Conservation (phyloP, 2,329 filamentous ascomycete species). For the Trichophyton equinum region DNA sequence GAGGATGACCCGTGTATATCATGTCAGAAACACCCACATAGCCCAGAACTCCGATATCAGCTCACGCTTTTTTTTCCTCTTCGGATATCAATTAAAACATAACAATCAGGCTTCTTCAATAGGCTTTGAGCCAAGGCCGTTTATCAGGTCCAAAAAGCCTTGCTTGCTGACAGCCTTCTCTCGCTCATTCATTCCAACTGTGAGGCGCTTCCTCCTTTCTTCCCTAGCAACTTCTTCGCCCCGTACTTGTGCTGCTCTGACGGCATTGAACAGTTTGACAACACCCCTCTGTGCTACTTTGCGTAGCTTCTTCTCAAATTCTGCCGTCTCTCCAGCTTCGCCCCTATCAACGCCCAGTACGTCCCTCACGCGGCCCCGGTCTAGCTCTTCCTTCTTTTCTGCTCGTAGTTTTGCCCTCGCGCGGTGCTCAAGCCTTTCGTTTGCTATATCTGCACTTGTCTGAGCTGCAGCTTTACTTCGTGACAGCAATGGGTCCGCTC, state of each 20-base stretch:
- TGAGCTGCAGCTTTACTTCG: conserved; percentile 64
- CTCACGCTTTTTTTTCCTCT: neutral
- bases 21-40: neutral
- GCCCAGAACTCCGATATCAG: neutral
- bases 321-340: conserved; percentile 43
- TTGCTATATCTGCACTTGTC: conserved; percentile 58
- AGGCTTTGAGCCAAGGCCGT: conserved; percentile 41
- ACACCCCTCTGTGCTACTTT: conserved; percentile 90
- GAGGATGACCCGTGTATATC: conserved; percentile 14
- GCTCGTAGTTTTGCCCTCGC: conserved; percentile 66
- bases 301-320: conserved; percentile 65
- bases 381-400: conserved; percentile 64
- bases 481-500: conserved; percentile 80
- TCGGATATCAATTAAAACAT: conserved; percentile 4
- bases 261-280: conserved; percentile 91
- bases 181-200: conserved; percentile 65
- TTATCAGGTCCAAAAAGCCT: conserved; percentile 85
- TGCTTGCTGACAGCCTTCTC: conserved; percentile 91
- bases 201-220: conserved; percentile 55
- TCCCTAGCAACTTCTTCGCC: conserved; percentile 60
- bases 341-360: conserved; percentile 54
- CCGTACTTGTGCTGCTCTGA: conserved; percentile 82
- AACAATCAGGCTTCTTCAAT: conserved; percentile 31
- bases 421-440: conserved; percentile 67
- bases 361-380: conserved; percentile 81